phyloP scores from a whole-genome alignment of 1,284 basidiomycete species.

The Trametes sp. region DNA sequence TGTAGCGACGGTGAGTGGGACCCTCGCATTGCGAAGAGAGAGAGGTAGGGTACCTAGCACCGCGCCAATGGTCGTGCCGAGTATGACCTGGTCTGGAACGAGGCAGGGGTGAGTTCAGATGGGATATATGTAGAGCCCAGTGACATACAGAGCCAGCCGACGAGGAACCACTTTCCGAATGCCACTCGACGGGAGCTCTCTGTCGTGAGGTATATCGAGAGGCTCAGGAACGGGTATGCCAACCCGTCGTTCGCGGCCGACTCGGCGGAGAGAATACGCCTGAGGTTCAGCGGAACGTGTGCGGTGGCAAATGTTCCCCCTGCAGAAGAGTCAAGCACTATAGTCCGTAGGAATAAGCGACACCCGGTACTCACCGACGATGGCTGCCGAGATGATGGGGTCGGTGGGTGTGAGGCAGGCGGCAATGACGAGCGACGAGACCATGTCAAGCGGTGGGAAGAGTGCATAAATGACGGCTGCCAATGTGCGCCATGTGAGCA shows the following conservation, averaged over 20 bases:
- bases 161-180: conserved; percentile 80
- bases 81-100: conserved; percentile 85
- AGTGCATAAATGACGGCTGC: conserved; percentile 58
- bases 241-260: conserved; percentile 89
- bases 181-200: conserved; percentile 71
- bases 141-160: conserved; percentile 79
- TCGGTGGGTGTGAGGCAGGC: conserved; percentile 95
- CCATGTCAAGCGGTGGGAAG: conserved; percentile 73
- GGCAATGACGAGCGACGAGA: conserved; percentile 84
- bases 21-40: neutral
- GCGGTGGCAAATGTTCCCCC: conserved; percentile 90
- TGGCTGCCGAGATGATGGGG: conserved; percentile 78
- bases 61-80: conserved; percentile 82
- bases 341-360: neutral
- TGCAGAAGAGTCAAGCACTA: conserved; percentile 43
- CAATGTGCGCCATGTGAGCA: too few species aligned
- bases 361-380: conserved; percentile 53
- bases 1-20: conserved; percentile 33
- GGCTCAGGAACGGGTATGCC: conserved; percentile 91
- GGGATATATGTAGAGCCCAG: neutral
- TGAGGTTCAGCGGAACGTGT: conserved; percentile 86
- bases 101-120: neutral
- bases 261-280: conserved; percentile 90
- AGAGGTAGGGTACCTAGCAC: conserved; percentile 63
- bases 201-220: conserved; percentile 87